phyloP scores from a whole-genome alignment of 192 early-diverging fungal species.

The Coemansia sp. region DNA sequence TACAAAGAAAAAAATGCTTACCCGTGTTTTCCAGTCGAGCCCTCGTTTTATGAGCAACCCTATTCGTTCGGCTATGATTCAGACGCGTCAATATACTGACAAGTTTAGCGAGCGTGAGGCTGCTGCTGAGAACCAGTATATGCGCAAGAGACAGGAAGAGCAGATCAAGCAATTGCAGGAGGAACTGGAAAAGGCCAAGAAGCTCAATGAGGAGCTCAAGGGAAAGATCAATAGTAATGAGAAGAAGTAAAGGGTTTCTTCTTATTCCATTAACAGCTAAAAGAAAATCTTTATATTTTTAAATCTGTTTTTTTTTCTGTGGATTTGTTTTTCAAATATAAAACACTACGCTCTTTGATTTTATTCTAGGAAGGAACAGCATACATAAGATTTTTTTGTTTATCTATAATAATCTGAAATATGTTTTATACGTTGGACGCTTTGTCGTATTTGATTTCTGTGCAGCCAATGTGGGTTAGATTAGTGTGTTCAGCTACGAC shows the following conservation, averaged over 20 bases:
- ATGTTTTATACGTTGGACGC: no score
- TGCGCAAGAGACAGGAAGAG: constrained; percentile 40
- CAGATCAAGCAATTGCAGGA: constrained; percentile 29
- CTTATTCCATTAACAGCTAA: background rate
- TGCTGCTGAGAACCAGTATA: constrained; percentile 50
- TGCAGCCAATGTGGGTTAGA: no score
- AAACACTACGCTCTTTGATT: no score
- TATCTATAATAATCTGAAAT: no score
- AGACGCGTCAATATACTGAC: constrained; percentile 26
- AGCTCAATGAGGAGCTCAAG: constrained; percentile 26
- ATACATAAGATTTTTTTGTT: no score
- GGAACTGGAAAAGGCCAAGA: constrained; percentile 33
- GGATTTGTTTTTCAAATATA: no score
- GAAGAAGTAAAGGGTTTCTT: constrained; percentile 8
- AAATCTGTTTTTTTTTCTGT: no score
- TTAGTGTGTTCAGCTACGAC: no score
- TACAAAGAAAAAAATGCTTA: constrained; percentile 27
- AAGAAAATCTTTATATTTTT: no score
- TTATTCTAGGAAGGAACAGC: no score
- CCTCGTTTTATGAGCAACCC: constrained; percentile 4
- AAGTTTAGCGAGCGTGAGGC: constrained; percentile 47
- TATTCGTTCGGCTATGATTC: constrained; percentile 7
- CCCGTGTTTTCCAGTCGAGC: constrained; percentile 28
- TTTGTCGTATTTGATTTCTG: no score
- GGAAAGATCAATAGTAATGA: constrained; percentile 12